Evolutionary conservation across 306 rosid genomes (phyloP).

Genomic region (Medicago arabica): DNA sequence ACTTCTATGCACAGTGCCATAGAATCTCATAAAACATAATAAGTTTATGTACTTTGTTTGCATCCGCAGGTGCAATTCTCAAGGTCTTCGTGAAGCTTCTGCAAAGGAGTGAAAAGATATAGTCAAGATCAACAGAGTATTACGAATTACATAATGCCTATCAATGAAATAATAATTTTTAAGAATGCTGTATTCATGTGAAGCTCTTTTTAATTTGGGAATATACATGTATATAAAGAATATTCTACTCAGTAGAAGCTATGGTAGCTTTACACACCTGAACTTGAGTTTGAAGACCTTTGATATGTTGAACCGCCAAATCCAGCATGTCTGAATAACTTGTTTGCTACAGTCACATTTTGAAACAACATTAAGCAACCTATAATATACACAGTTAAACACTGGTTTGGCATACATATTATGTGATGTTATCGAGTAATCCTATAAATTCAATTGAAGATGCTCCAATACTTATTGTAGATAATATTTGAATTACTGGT

Average conservation of each 20-base stretch:
- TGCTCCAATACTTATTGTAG: slow-evolving; percentile 8
- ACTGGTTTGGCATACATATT: slow-evolving; percentile 8
- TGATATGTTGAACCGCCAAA: slow-evolving; percentile 96
- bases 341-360: slow-evolving; percentile 76
- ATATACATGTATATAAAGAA: background rate
- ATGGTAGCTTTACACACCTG: slow-evolving; percentile 62
- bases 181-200: background rate
- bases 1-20: slow-evolving; percentile 39
- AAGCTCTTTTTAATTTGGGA: background rate
- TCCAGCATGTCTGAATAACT: slow-evolving; percentile 98
- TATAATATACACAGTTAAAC: background rate
- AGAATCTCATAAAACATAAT: slow-evolving; percentile 29
- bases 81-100: slow-evolving; percentile 81
- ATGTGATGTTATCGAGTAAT: background rate
- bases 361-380: slow-evolving; percentile 30
- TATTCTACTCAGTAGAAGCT: background rate
- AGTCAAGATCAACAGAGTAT: background rate
- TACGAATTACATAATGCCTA: slow-evolving; percentile 8
- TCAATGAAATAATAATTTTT: background rate
- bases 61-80: slow-evolving; percentile 86
- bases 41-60: slow-evolving; percentile 47
- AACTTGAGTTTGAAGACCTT: slow-evolving; percentile 91
- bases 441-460: slow-evolving; percentile 4
- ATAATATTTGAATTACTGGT: background rate
- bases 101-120: slow-evolving; percentile 27